phyloP scores from a whole-genome alignment of 768 basidiomycete species.

The Pleurotus ostreatus region DNA sequence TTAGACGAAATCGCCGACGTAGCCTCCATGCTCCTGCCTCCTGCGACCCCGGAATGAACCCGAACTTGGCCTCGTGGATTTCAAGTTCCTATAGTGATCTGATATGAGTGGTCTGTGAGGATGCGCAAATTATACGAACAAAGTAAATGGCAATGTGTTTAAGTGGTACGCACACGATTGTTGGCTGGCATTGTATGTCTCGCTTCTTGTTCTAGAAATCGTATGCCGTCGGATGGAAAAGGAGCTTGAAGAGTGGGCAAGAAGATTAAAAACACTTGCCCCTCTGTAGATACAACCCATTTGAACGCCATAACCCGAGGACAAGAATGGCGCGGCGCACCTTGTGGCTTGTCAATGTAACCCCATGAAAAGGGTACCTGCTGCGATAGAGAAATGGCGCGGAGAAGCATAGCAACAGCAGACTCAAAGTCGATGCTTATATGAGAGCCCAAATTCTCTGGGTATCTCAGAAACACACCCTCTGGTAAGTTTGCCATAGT shows the following conservation, averaged over 20 bases:
- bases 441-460: slow-evolving; percentile 60
- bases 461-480: slow-evolving; percentile 65
- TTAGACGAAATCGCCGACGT: slow-evolving; percentile 67
- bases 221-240: slow-evolving; percentile 75
- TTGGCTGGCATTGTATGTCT: slow-evolving; percentile 49
- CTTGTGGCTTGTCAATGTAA: slow-evolving; percentile 74
- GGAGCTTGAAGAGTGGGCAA: slow-evolving; percentile 46
- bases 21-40: slow-evolving; percentile 65
- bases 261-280: slow-evolving; percentile 63
- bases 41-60: slow-evolving; percentile 65
- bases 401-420: slow-evolving; percentile 57
- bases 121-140: background rate
- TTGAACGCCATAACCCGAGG: background rate
- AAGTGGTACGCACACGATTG: slow-evolving; percentile 46
- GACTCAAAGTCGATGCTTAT: slow-evolving; percentile 49
- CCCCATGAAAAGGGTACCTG: slow-evolving; percentile 65
- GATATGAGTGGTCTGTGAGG: slow-evolving; percentile 6
- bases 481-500: slow-evolving; percentile 36
- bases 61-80: slow-evolving; percentile 66
- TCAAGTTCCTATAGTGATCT: slow-evolving; percentile 61
- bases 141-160: background rate
- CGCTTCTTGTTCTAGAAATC: slow-evolving; percentile 71
- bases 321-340: slow-evolving; percentile 31
- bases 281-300: slow-evolving; percentile 38
- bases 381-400: slow-evolving; percentile 53